Evolutionary conservation across 768 basidiomycete species (phyloP).

Genomic region (Suillus placidus): DNA sequence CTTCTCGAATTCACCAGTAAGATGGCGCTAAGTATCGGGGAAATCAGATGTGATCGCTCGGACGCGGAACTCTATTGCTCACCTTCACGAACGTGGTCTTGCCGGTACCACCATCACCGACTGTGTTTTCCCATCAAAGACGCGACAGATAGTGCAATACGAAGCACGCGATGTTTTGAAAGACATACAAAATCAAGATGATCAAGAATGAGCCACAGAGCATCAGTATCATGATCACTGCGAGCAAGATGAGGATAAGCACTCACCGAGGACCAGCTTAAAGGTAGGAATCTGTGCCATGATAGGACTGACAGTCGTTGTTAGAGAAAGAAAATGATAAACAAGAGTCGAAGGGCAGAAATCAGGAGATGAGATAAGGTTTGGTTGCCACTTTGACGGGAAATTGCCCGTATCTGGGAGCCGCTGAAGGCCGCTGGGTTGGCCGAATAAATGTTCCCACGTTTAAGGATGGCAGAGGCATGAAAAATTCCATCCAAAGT

Average conservation of each 20-base stretch:
- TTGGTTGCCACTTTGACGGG: conserved; percentile 33
- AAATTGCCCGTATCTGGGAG: conserved; percentile 26
- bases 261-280: conserved; percentile 97
- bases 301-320: conserved; percentile 25
- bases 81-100: conserved; percentile 99
- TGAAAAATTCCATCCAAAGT: not conserved
- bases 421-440: conserved; percentile 22
- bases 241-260: conserved; percentile 10
- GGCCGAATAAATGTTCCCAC: not conserved
- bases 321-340: conserved; percentile 20
- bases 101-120: conserved; percentile 96
- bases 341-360: conserved; percentile 35
- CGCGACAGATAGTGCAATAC: conserved; percentile 16
- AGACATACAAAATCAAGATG: conserved; percentile 39
- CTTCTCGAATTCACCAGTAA: conserved; percentile 99
- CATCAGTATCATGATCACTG: conserved; percentile 29
- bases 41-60: conserved; percentile 62
- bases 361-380: conserved; percentile 40
- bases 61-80: conserved; percentile 21
- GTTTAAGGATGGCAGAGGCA: not conserved
- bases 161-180: conserved; percentile 6
- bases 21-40: conserved; percentile 70
- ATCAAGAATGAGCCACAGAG: conserved; percentile 46
- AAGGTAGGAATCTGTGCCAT: conserved; percentile 82
- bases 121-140: conserved; percentile 41